Evolutionary conservation across 2,329 filamentous ascomycete species (phyloP), one percentile per base, ranked within the genome.

Genomic region (Ploettnerulaceae sp.): DNA sequence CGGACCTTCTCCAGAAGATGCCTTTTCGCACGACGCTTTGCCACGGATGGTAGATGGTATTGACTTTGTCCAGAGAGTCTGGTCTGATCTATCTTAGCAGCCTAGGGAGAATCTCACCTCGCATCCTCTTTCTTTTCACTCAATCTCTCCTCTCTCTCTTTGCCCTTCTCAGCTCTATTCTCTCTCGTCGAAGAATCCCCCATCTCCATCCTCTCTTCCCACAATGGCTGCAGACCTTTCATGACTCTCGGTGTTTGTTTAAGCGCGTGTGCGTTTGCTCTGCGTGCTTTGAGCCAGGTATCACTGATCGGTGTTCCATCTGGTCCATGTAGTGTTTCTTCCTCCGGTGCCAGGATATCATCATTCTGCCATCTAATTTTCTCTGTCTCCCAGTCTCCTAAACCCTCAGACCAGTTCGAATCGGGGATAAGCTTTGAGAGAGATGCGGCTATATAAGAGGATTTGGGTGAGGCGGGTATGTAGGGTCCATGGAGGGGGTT

Each of bases 371-470:
- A 33, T 11, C 28, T 39, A 12, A 40, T 18, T 3, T 37, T 33
- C 42, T 58, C 57, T 4, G 59, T 61, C 15, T 62, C 62, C 62
- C 62, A 65, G 44, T 65, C 62, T 7, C 40, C 32, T 28, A 65
- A 15, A 1, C 61, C 62, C 3, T 45, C 44, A 6, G 52, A 45
- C 49, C 48, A 54, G 9, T 56, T 36, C 5, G 49, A 49, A 3
- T 43, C 17, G 4, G 56, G 52, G 1, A 63, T 29, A 1, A 45
- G 46, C 7, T 49, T 46, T 0, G 42, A 25, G 3, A 65, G 46
- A 7, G 55, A 49, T 3, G 52, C 43, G 2, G 53, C 54, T 11
- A 64, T 55, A 15, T 52, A 53, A 1, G 56, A 60, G 7, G 31
- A 26, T 8, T 34, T 45, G 3, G 34, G 32, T 1, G 28, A 17